Evolutionary conservation across 495 filamentous ascomycete genomes (phyloP).

Genomic region (Talaromyces borbonicus): DNA sequence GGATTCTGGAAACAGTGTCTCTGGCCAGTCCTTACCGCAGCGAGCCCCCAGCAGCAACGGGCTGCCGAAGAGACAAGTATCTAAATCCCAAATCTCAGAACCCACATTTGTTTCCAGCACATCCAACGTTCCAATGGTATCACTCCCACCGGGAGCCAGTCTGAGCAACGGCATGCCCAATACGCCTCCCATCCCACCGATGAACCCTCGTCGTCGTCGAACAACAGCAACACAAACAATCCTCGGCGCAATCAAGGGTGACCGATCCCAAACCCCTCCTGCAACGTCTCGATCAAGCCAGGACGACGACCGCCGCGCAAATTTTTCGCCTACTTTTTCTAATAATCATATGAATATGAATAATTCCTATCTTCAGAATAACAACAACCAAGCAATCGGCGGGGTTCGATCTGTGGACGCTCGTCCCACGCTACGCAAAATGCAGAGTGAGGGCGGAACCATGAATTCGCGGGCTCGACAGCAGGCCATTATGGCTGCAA

Average conservation of each 20-base stretch:
- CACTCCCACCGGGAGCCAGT: constrained; percentile 44
- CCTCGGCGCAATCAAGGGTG: constrained; percentile 39
- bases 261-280: constrained; percentile 19
- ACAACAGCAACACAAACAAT: constrained; percentile 43
- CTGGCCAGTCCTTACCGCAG: constrained; percentile 17
- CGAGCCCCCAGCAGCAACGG: constrained; percentile 18
- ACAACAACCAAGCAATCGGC: constrained; percentile 10
- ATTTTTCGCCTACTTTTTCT: not conserved
- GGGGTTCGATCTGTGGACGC: constrained; percentile 23
- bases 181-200: constrained; percentile 53
- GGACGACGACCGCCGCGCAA: constrained; percentile 28
- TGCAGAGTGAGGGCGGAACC: constrained; percentile 36
- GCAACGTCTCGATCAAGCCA: constrained; percentile 18
- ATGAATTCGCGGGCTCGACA: constrained; percentile 32
- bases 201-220: constrained; percentile 60
- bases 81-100: constrained; percentile 73
- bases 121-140: constrained; percentile 58
- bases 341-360: not conserved
- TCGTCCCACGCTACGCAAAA: constrained; percentile 44
- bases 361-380: constrained; percentile 1
- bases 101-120: constrained; percentile 72
- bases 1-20: constrained; percentile 11
- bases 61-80: constrained; percentile 53
- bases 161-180: constrained; percentile 29
- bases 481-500: constrained; percentile 25